phyloP scores from a whole-genome alignment of 1,139 yeast genomes.

The Lodderomyces parapsilosis region DNA sequence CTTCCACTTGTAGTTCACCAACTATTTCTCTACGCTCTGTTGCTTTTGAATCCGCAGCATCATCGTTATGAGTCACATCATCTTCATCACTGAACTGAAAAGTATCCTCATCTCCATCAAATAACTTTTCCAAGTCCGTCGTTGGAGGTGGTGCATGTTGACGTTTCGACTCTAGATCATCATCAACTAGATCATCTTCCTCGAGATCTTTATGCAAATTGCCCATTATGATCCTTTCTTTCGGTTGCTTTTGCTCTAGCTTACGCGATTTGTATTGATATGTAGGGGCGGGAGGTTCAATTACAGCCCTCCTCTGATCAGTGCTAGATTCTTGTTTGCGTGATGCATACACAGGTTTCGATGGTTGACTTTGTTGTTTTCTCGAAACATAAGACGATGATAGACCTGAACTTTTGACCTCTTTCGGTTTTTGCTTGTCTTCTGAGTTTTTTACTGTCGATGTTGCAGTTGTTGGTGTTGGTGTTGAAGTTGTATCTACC shows the following conservation, averaged over 20 bases:
- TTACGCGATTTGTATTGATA: constrained; percentile 44
- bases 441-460: constrained; percentile 1
- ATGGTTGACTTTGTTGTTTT: constrained; percentile 16
- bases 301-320: constrained; percentile 12
- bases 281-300: constrained; percentile 14
- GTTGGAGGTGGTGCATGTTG: constrained; percentile 10
- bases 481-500: constrained; percentile 6
- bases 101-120: constrained; percentile 15
- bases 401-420: constrained; percentile 19
- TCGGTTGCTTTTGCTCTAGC: constrained; percentile 27
- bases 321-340: constrained; percentile 19
- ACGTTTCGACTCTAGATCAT: constrained; percentile 6
- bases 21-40: background rate
- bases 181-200: constrained; percentile 13
- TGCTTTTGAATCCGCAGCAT: background rate
- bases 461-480: constrained; percentile 1
- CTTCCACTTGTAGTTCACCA: constrained; percentile 4
- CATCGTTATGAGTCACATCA: constrained; percentile 5
- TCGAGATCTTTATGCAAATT: background rate
- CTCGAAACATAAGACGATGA: constrained; percentile 30
- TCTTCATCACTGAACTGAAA: constrained; percentile 20
- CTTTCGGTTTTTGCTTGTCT: constrained; percentile 4
- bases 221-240: constrained; percentile 22
- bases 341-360: constrained; percentile 19
- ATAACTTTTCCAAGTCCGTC: constrained; percentile 18